Conservation (phyloP, 192 early-diverging fungal species). For the Entomortierella beljakovae region DNA sequence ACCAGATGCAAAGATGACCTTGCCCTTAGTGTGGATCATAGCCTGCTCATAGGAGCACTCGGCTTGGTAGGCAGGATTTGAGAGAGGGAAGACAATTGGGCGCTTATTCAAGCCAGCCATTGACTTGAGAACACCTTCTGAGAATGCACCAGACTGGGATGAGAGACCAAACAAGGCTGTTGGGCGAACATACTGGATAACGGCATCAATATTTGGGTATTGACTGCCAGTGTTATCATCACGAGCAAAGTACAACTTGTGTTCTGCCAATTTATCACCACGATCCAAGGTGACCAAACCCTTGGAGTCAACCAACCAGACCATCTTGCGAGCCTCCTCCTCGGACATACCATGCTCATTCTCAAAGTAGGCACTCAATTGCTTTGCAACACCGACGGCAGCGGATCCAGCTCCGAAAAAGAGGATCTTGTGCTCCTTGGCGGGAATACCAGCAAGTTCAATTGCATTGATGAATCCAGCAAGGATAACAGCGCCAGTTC, state of each 20-base stretch:
- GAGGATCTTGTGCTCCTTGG: slow-evolving; percentile 85
- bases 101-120: slow-evolving; percentile 82
- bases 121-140: slow-evolving; percentile 70
- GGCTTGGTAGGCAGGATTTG: slow-evolving; percentile 88
- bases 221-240: slow-evolving; percentile 86
- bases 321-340: slow-evolving; percentile 74
- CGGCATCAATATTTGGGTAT: slow-evolving; percentile 75
- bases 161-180: slow-evolving; percentile 92
- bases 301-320: slow-evolving; percentile 93
- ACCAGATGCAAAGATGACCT: slow-evolving; percentile 95
- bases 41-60: slow-evolving; percentile 97
- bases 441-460: slow-evolving; percentile 69
- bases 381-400: slow-evolving; percentile 94
- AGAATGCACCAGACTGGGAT: slow-evolving; percentile 84
- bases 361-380: slow-evolving; percentile 85
- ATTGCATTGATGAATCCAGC: slow-evolving; percentile 94
- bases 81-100: slow-evolving; percentile 93
- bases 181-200: slow-evolving; percentile 89
- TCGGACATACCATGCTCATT: slow-evolving; percentile 80
- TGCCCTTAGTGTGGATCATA: slow-evolving; percentile 85
- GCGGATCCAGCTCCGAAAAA: slow-evolving; percentile 97
- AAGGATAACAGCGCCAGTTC: slow-evolving; percentile 94
- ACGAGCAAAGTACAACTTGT: slow-evolving; percentile 91
- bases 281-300: slow-evolving; percentile 91
- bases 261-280: slow-evolving; percentile 83